phyloP scores from a whole-genome alignment of 768 basidiomycete species.

The Harrya chromipes region DNA sequence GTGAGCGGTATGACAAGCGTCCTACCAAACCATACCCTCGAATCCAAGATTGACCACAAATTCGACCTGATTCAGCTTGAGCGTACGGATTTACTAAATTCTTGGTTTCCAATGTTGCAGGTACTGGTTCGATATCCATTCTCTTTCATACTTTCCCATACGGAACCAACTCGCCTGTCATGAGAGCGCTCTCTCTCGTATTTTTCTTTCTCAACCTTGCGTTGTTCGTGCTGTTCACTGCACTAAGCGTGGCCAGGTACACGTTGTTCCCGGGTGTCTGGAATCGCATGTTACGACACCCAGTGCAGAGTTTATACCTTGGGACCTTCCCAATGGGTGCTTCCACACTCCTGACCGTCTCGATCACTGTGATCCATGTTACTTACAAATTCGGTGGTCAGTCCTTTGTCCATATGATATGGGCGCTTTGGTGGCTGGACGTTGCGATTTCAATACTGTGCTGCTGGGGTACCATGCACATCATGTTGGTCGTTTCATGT shows the following conservation, averaged over 20 bases:
- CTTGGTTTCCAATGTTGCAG: constrained; percentile 16
- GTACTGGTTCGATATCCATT: constrained; percentile 52
- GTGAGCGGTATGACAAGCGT: neutral
- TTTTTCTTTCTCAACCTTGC: constrained; percentile 59
- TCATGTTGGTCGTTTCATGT: constrained; percentile 50
- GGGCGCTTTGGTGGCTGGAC: constrained; percentile 72
- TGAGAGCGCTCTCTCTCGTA: constrained; percentile 41
- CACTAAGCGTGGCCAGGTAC: constrained; percentile 49
- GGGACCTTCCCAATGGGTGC: constrained; percentile 56
- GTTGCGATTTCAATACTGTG: constrained; percentile 52
- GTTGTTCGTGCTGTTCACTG: constrained; percentile 50
- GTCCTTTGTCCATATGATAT: constrained; percentile 51
- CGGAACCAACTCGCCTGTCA: constrained; percentile 37
- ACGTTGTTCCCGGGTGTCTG: constrained; percentile 50
- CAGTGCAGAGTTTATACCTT: constrained; percentile 49
- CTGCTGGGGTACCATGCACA: constrained; percentile 59
- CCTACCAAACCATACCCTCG: neutral
- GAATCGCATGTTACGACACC: constrained; percentile 46
- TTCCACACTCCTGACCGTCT: constrained; percentile 54
- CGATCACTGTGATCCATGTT: constrained; percentile 43
- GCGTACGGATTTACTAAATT: neutral
- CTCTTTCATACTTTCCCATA: constrained; percentile 61
- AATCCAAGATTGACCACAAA: neutral
- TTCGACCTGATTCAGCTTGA: neutral
- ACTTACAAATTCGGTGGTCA: constrained; percentile 49